Base-by-base conservation (phyloP, 1,139 yeast genomes). In the Candida albicans region DNA sequence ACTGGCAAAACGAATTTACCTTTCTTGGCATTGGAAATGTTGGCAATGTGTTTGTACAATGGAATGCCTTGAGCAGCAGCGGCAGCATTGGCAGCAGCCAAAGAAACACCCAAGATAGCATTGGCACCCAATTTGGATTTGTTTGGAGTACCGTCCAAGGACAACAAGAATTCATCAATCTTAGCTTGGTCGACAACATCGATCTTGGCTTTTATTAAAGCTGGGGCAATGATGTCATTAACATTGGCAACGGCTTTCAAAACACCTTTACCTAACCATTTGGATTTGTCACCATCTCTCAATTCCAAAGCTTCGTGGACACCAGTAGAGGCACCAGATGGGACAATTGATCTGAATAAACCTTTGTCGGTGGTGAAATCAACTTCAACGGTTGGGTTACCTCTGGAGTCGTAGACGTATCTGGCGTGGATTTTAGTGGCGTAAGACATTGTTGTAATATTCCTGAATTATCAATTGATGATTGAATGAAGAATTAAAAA, bases 321-420 rank as follows among this genome's bases (percentile, higher is more conserved):
- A 81, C 96, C 96, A 52, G 96, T 89, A 62, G 96, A 88, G 54
- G 96, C 96, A 74, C 96, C 97, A 54, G 96, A 87, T 68, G 97
- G 97, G 52, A 90, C 97, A 63, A 88, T 88, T 58, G 96, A 80
- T 73, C 96, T 84, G 89, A 87, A 88, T 55, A 79, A 67, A 64
- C 96, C 96, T 63, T 84, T 80, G 53, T 77, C 89, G 61, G 96
- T 90, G 79, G 84, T 77, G 58, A 89, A 63, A 64, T 90, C 96
- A 57, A 89, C 96, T 80, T 90, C 96, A 59, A 90, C 96, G 56
- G 96, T 90, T 73, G 97, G 97, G 81, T 90, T 90, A 75, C 96
- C 96, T 77, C 97, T 87, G 59, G 96, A 89, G 77, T 90, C 97
- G 84, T 90, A 90, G 72, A 90, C 95, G 77, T 82, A 83, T 77